Percentiles rank a stretch among this genome's conserved stretches.
phyloP scores from a whole-genome alignment of 108 stramenopile genomes.

The Skeletonema marinoi region DNA sequence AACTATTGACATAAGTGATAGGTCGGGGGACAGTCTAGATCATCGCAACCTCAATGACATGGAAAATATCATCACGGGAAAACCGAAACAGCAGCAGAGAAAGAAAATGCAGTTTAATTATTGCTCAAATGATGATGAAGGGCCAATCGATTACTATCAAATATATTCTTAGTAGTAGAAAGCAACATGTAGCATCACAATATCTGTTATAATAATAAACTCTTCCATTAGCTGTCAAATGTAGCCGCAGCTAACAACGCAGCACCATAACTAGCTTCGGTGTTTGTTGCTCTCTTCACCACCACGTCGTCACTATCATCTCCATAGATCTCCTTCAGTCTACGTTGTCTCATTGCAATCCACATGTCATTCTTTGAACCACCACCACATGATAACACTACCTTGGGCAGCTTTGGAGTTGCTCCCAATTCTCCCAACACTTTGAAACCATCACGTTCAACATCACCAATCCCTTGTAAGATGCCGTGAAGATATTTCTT shows the following conservation, averaged over 20 bases:
- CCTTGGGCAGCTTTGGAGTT: conserved; percentile 52
- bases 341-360: conserved; percentile 74
- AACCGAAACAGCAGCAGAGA: neutral
- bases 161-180: neutral
- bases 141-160: neutral
- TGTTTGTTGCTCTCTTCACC: conserved; percentile 69
- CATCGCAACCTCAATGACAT: neutral
- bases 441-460: conserved; percentile 79
- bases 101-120: neutral
- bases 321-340: conserved; percentile 53
- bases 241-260: conserved; percentile 82
- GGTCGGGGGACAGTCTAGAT: neutral
- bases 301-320: conserved; percentile 35
- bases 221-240: neutral
- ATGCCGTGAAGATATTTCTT: conserved; percentile 82
- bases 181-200: neutral
- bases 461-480: conserved; percentile 76
- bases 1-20: neutral
- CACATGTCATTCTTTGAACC: conserved; percentile 87
- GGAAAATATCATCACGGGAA: neutral
- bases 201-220: neutral
- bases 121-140: neutral
- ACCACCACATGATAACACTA: conserved; percentile 84
- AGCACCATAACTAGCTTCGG: conserved; percentile 92
- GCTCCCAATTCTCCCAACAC: conserved; percentile 86